These are phyloP conservation scores for Scedosporium minutisporum DNA, from an alignment of 2,329 filamentous ascomycete genomes.

Conservation along the genomic window DNA sequence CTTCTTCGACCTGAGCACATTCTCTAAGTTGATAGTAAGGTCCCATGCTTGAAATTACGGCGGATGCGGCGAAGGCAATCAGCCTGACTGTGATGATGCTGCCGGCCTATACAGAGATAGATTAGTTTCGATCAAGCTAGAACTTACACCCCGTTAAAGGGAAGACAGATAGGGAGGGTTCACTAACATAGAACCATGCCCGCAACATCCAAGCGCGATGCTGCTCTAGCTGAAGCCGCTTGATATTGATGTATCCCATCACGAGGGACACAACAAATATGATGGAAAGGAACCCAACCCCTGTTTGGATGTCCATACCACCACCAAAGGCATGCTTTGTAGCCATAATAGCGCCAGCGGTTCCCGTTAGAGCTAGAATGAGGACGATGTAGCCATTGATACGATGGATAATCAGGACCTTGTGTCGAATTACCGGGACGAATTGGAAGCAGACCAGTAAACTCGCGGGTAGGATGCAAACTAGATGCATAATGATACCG, in stretches of 20 bases:
- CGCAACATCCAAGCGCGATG: constrained; percentile 55
- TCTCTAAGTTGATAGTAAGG: constrained; percentile 20
- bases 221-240: constrained; percentile 48
- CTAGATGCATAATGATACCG: constrained; percentile 35
- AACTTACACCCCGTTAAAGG: no score
- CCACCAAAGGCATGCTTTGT: constrained; percentile 41
- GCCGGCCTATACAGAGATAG: constrained; percentile 24
- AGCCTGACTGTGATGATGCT: constrained; percentile 43
- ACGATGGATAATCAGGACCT: constrained; percentile 42
- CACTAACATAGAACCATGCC: constrained; percentile 35
- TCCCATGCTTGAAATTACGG: constrained; percentile 22
- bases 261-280: constrained; percentile 29
- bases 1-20: constrained; percentile 39
- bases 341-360: constrained; percentile 42
- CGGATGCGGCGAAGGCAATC: constrained; percentile 32
- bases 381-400: constrained; percentile 47
- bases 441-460: constrained; percentile 37
- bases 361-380: constrained; percentile 32
- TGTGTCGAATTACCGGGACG: constrained; percentile 33
- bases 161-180: neutral
- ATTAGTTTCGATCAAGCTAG: neutral
- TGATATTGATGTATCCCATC: constrained; percentile 45
- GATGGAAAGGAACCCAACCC: constrained; percentile 31
- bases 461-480: constrained; percentile 28
- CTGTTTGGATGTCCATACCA: constrained; percentile 33